These are phyloP conservation scores for Gyrodon lividus DNA, from an alignment of 768 basidiomycete genomes.

Conservation along the genomic window DNA sequence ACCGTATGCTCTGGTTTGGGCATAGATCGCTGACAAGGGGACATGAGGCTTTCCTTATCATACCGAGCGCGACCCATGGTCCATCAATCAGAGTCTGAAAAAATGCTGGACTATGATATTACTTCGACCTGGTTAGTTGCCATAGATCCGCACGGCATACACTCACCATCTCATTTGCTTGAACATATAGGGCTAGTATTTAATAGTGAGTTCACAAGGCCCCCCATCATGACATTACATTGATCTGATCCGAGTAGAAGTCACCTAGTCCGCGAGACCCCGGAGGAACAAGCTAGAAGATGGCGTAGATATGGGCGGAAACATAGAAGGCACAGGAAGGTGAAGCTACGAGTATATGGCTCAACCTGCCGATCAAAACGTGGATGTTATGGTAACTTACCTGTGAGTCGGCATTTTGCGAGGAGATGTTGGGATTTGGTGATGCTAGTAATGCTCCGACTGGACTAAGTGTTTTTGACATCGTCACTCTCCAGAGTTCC, in stretches of 20 bases:
- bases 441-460: too few species aligned
- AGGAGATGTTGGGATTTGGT: too few species aligned
- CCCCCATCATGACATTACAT: too few species aligned
- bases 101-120: constrained; percentile 38
- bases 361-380: too few species aligned
- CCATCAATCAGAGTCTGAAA: constrained; percentile 35
- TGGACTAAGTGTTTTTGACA: too few species aligned
- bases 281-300: constrained; percentile 16
- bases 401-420: constrained; percentile 16
- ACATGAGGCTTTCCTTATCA: too few species aligned
- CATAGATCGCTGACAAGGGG: background rate
- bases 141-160: background rate
- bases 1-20: constrained; percentile 14
- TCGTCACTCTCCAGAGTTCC: too few species aligned
- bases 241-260: too few species aligned
- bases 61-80: constrained; percentile 35
- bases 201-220: constrained; percentile 18
- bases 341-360: too few species aligned
- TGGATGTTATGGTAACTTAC: constrained; percentile 36
- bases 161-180: too few species aligned
- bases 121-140: constrained; percentile 40
- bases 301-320: constrained; percentile 22
- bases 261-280: constrained; percentile 16
- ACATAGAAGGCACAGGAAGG: constrained; percentile 22
- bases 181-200: constrained; percentile 23